Evolutionary conservation across 805 yeast species (phyloP).

Genomic region (Metschnikowia gruessii): DNA sequence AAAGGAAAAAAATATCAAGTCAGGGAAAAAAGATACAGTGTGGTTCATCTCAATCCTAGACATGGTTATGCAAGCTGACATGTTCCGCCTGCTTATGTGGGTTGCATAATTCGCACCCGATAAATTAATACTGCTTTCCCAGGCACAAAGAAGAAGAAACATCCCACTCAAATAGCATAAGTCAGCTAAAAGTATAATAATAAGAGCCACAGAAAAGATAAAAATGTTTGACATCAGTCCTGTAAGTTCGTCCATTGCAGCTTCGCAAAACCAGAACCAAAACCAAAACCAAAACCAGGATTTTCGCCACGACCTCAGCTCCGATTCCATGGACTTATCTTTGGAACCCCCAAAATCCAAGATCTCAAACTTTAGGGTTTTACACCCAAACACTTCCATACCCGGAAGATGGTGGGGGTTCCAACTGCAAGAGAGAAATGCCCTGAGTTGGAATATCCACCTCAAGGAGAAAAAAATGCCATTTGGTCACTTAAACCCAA

Average conservation of each 20-base stretch:
- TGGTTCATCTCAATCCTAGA: no score
- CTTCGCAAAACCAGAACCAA: conserved; percentile 2
- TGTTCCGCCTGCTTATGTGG: not conserved
- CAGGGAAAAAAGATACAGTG: no score
- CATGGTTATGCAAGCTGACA: no score
- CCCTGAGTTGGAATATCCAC: not conserved
- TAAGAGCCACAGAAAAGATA: not conserved
- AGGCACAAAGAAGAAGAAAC: not conserved
- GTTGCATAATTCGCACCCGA: not conserved
- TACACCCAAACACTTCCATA: conserved; percentile 10
- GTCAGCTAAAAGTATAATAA: no score
- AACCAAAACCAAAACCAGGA: conserved; percentile 3
- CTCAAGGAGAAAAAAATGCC: not conserved
- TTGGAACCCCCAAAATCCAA: conserved; percentile 1
- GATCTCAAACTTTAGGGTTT: not conserved
- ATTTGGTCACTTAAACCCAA: not conserved
- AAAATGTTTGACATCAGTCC: conserved; percentile 9
- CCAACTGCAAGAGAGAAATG: not conserved
- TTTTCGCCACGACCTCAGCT: conserved; percentile 1
- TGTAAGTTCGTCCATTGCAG: not conserved
- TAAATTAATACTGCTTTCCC: not conserved
- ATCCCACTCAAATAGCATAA: not conserved
- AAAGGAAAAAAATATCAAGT: no score
- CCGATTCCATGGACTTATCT: not conserved
- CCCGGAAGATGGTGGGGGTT: conserved; percentile 11